phyloP scores from a whole-genome alignment of 345 rosid genomes.

The Eucalyptus lansdowneana region DNA sequence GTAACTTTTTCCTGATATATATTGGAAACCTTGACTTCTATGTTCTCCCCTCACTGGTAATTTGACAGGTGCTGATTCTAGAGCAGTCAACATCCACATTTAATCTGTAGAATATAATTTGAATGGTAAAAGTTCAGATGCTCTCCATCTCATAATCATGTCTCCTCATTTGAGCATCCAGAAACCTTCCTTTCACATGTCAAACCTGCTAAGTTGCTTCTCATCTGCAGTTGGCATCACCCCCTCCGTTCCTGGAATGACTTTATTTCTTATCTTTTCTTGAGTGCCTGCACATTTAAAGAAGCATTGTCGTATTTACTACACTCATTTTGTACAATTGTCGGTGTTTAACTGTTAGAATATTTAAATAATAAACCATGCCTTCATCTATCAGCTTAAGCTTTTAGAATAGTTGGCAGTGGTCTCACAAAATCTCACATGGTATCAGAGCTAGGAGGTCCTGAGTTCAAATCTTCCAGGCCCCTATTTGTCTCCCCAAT shows the following conservation, averaged over 20 bases:
- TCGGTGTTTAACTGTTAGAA: background rate
- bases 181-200: background rate
- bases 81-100: background rate
- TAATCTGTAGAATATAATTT: background rate
- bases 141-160: background rate
- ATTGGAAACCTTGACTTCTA: background rate
- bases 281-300: background rate
- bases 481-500: no score
- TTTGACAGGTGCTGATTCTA: background rate
- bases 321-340: background rate
- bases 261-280: background rate
- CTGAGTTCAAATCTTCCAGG: no score
- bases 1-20: background rate
- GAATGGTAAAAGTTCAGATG: background rate
- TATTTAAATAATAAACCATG: no score
- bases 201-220: background rate
- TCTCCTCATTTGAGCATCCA: background rate
- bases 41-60: background rate
- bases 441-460: no score
- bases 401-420: no score
- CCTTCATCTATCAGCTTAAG: no score
- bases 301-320: background rate
- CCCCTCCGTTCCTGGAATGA: background rate
- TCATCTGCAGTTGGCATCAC: background rate
- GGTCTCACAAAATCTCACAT: no score